phyloP scores from a whole-genome alignment of 441 rosid species.

The Capsella rubella region DNA sequence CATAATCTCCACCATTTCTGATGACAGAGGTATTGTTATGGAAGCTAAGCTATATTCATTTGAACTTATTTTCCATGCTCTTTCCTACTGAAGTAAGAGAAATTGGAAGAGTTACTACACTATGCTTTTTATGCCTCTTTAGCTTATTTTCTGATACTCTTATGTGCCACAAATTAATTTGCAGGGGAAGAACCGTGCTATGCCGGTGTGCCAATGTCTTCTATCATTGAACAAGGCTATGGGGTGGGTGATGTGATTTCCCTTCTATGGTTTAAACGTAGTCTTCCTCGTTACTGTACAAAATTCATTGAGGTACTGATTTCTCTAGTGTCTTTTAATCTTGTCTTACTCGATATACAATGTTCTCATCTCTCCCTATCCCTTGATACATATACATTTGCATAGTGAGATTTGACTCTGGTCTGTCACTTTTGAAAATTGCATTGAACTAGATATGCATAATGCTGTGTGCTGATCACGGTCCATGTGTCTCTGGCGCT shows the following conservation, averaged over 20 bases:
- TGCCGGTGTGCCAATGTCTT: slow-evolving; percentile 97
- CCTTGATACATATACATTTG: background rate
- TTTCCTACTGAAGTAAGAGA: no score
- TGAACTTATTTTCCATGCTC: no score
- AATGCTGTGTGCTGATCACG: slow-evolving; percentile 98
- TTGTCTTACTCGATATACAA: background rate
- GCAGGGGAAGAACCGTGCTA: slow-evolving; percentile 97
- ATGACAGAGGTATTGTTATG: slow-evolving; percentile 75
- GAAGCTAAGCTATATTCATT: background rate
- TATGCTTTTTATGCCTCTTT: background rate
- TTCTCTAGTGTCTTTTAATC: slow-evolving; percentile 9
- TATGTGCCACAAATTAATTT: background rate
- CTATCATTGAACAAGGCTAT: slow-evolving; percentile 85
- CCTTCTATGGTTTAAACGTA: slow-evolving; percentile 94
- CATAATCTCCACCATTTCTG: slow-evolving; percentile 94
- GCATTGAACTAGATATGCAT: slow-evolving; percentile 74
- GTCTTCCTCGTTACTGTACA: slow-evolving; percentile 96
- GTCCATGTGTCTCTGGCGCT: slow-evolving; percentile 98
- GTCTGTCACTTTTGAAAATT: slow-evolving; percentile 27
- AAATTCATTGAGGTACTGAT: slow-evolving; percentile 83
- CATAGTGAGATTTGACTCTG: slow-evolving; percentile 25
- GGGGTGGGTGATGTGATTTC: slow-evolving; percentile 98
- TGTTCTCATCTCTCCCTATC: slow-evolving; percentile 5
- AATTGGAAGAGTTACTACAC: background rate
- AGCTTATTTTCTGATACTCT: slow-evolving; percentile 16